Conservation (phyloP, 306 rosid genomes). For the Vigna angularis region DNA sequence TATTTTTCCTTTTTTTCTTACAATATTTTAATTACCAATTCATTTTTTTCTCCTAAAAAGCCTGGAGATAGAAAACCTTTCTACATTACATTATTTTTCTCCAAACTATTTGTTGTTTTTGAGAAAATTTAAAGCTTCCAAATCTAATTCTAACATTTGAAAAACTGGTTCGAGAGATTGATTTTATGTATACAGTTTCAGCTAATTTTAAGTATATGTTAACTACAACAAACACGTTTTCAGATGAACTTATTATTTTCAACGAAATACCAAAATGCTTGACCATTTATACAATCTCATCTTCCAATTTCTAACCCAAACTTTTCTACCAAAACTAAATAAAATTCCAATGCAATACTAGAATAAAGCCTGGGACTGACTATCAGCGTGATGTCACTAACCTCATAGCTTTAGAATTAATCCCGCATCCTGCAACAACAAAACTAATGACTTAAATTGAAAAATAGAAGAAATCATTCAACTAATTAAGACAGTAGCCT, state of each 20-base stretch:
- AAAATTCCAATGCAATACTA: conserved; percentile 13
- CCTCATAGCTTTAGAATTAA: conserved; percentile 57
- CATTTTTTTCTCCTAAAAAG: background rate
- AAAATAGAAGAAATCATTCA: conserved; percentile 8
- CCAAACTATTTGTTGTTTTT: background rate
- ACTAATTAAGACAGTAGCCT: background rate
- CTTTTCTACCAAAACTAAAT: background rate
- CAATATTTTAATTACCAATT: background rate
- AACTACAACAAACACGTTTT: conserved; percentile 18
- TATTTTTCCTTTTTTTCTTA: conserved; percentile 4
- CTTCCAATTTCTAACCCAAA: conserved; percentile 8
- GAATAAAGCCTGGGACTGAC: conserved; percentile 28
- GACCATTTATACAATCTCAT: conserved; percentile 7
- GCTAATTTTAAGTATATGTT: conserved; percentile 14
- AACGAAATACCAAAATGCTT: background rate
- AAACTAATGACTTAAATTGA: conserved; percentile 23
- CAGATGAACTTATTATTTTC: background rate
- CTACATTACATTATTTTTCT: conserved; percentile 20
- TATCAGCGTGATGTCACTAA: conserved; percentile 46
- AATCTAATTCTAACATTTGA: conserved; percentile 14
- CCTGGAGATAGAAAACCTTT: conserved; percentile 3
- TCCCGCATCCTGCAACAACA: conserved; percentile 58
- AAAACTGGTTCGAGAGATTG: background rate
- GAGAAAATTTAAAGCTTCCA: background rate
- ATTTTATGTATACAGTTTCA: background rate